Conservation (phyloP, 345 rosid species). For the Acer campestre region DNA sequence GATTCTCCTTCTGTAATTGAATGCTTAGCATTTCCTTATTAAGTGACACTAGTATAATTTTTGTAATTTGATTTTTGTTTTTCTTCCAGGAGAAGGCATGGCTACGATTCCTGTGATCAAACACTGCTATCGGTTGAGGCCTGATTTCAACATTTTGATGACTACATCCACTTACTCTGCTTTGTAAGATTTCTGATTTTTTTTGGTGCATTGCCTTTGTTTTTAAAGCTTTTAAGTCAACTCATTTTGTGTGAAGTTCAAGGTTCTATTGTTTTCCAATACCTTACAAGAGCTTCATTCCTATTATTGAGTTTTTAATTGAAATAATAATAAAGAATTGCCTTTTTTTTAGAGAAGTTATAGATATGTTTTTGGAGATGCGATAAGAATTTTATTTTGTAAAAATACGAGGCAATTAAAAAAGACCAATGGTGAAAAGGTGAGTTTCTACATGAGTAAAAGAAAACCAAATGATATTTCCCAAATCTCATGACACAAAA, state of each 20-base stretch:
- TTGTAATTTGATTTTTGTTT: background rate
- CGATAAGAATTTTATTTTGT: background rate
- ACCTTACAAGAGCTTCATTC: background rate
- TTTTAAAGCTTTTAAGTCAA: background rate
- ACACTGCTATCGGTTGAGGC: constrained; percentile 49
- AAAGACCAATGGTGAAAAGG: background rate
- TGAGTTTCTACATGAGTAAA: too few species aligned
- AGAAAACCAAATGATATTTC: background rate
- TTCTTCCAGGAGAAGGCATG: constrained; percentile 82
- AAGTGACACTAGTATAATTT: too few species aligned
- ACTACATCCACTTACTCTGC: constrained; percentile 78
- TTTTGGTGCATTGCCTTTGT: background rate
- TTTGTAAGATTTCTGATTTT: constrained; percentile 43
- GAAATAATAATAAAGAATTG: background rate
- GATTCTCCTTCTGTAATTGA: too few species aligned
- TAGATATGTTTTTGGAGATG: background rate
- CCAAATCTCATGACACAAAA: background rate
- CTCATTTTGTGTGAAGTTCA: too few species aligned
- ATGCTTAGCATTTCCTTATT: background rate
- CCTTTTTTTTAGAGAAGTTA: background rate
- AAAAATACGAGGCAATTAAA: background rate
- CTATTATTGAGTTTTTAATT: background rate
- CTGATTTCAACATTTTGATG: constrained; percentile 68
- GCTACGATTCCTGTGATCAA: constrained; percentile 84
- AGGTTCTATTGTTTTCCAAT: background rate